Evolutionary conservation across 352 stramenopile species (phyloP), one percentile per base, ranked within the genome.

Genomic region (Phytophthora uliginosa): DNA sequence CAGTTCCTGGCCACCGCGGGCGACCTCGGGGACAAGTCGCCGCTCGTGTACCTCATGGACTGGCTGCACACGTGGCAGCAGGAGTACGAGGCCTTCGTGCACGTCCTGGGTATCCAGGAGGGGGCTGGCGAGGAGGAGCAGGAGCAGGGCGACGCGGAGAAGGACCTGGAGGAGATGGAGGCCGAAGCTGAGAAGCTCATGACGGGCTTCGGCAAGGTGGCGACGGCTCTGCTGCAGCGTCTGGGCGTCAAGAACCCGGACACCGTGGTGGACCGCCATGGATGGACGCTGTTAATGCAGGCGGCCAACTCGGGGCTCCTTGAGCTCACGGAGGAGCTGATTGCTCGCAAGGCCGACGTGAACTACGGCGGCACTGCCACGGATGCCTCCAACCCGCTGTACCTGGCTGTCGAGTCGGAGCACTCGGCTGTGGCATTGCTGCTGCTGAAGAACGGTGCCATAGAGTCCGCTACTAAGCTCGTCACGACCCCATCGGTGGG

Each of bases 61-160:
- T 96, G 86, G 85, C 86, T 96, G 71, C 86, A 96, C 78, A 86
- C 81, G 59, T 96, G 89, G 89, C 89, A 96, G 71, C 89, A 93
- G 61, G 86, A 96, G 76, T 96, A 94, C 78, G 88, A 96, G 62
- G 83, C 86, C 36, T 92, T 93, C 54, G 83, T 89, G 61, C 84
- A 92, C 57, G 83, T 94, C 28, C 57, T 93, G 10, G 87, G 91
- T 34, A 74, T 82, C 2, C 84, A 95, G 55, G 74, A 90, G 18
- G 73, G 83, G 1, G 63, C 63, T 0, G 69, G 81, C 3, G 68
- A 74, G 9, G 74, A 20, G 13, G 38, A 17, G 8, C 38, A 78
- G 10, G 77, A 78, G n/a, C 63, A 54, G 8, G 73, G 45, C 0
- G 57, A 73, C 13, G 73, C 62, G 1, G 84, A 93, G 68, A 88